Base-by-base conservation (phyloP, 768 basidiomycete species). In the Omphalotus guepiniiformis region DNA sequence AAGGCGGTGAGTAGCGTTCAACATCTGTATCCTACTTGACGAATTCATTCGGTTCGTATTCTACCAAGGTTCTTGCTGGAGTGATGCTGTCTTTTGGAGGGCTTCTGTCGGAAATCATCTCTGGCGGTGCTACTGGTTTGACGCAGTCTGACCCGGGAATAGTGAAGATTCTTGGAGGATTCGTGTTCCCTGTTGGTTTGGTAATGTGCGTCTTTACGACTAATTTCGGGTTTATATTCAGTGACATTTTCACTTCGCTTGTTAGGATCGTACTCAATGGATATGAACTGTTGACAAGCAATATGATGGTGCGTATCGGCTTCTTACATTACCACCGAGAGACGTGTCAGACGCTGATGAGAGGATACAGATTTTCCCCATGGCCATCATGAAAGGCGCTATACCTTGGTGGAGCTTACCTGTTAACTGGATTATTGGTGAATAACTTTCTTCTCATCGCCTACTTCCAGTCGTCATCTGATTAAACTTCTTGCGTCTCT, bases 11-110 rank as follows among this genome's bases (percentile, higher is more conserved):
- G 81, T n/a, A n/a, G n/a, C n/a, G n/a, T 68, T n/a, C 2, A 27
- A 25, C 27, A 21, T 22, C 18, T 25, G 19, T 42, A 1, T 18
- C 39, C 18, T n/a, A n/a, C n/a, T n/a, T n/a, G n/a, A n/a, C n/a
- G n/a, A n/a, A n/a, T n/a, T n/a, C n/a, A n/a, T n/a, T n/a, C n/a
- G n/a, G 25, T 22, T 15, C 13, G 28, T 16, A 22, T 22, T 13
- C n/a, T 39, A 8, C n/a, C 3, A 36, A 87, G 85, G 75, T 85
- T 41, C 64, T 79, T 47, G 85, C 83, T 23, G 85, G 85, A 15
- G 71, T 75, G 26, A 84, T 87, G 79, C 58, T 87, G n/a, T 84
- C 85, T 6, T 87, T 88, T 41, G 85, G 85, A 56, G 82, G 82
- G 15, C 64, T 88, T 13, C 61, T 88, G 23, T 77, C 77, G 18